Evolutionary conservation across 2,329 filamentous ascomycete species (phyloP), one percentile per base, ranked within the genome.

Genomic region (Ceratocystiopsis brevicomis): DNA sequence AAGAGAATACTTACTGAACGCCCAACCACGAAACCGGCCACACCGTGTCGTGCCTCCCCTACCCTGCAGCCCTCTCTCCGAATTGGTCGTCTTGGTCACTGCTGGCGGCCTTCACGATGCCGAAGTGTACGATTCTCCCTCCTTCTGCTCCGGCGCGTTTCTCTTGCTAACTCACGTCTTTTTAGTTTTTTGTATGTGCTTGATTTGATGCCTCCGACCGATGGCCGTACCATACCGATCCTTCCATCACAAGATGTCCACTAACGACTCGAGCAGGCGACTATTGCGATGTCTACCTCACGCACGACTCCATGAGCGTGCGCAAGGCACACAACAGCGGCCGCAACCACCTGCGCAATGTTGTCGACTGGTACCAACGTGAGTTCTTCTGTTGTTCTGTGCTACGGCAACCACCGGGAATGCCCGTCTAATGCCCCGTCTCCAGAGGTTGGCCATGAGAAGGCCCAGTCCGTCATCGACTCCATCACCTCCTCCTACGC

Each of bases 211-310:
- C 55, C 55, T 40, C 56, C n/a, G n/a, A n/a, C 55, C 56, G 39
- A 6, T 18, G 25, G 21, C 25, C 25, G 10, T 30, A 9, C 25
- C 25, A 30, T 30, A 9, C 6, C 25, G 25, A 2, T 9, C 25
- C 8, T 30, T 2, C 25, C 25, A 6, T 2, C 10, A 11, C 25
- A 9, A 30, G 10, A 30, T 30, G 2, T 4, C 8, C 4, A 8
- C 36, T 37, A 17, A 17, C 36, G n/a, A 6, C 14, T 49, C 46
- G 53, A 37, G 18, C 57, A 84, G 78, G 51, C 71, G 90, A 98
- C 63, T 98, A 98, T 65, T 98, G 90, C 74, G 90, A 98, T 81
- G 90, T 98, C 62, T 98, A 98, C 73, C 81, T 98, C 54, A 98
- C 90, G 53, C 90, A 98, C 73, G 90, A 98, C 71, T 94, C 86